Base-by-base conservation (phyloP, 176 grass and related monocot species). In the Eleusine coracana region DNA sequence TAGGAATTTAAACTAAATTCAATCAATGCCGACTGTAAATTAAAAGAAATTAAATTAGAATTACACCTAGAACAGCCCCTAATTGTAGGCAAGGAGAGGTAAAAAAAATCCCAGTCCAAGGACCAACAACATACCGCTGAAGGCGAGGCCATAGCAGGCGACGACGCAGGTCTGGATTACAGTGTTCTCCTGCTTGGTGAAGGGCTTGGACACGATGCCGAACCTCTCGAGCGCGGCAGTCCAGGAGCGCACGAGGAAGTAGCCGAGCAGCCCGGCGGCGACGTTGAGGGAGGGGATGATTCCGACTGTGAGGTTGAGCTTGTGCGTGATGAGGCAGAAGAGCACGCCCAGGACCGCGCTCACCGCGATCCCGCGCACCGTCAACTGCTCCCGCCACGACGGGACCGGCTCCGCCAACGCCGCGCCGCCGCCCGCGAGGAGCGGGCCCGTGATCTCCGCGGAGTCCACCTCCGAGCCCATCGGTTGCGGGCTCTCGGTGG, bases 261-360 rank as follows among this genome's bases (percentile, higher is more conserved):
- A 80, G 34, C 78, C 78, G 78, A 80, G 92, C 90, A 97, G 82
- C 16, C 94, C 94, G 11, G 92, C 92, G 17, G 94, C 91, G 69
- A 94, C 94, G 88, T 97, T 97, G 77, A 97, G 90, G 49, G 92
- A 97, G 25, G 94, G 94, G 80, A 97, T 86, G 86, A 97, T 92
- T 63, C 94, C 94, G 6, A 92, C 94, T n/a, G 94, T 97, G 75
- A 97, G 94, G 88, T 92, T 94, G 51, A 97, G 94, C 90, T 97
- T 97, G 83, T 94, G 92, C 31, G 92, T 94, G 56, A 94, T 94
- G 80, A 94, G 80, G 52, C 92, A 94, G 66, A 94, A 91, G 3
- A 94, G 89, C 29, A 90, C 78, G 10, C 92, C 92, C 1, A 94
- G 84, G 27, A 91, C 42, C 36, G 83, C 86, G 84, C 89, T 91